phyloP scores from a whole-genome alignment of 2,329 filamentous ascomycete genomes.

The Fusarium mangiferae region DNA sequence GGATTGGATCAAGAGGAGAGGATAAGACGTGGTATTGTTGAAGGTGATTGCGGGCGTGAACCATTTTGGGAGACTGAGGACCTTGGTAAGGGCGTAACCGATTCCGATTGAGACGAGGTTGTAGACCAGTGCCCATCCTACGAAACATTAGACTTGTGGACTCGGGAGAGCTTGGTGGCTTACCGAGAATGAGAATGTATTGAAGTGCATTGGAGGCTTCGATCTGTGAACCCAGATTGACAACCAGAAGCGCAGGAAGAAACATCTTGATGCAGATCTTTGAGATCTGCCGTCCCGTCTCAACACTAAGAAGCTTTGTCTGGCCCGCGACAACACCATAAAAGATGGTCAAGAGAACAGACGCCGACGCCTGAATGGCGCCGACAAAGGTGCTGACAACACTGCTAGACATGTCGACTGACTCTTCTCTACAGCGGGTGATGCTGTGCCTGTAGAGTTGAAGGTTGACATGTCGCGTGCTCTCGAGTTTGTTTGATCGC shows the following conservation, averaged over 20 bases:
- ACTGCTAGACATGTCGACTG: constrained; percentile 17
- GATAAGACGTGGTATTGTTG: constrained; percentile 30
- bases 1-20: constrained; percentile 26
- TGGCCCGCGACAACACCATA: constrained; percentile 28
- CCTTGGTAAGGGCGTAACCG: constrained; percentile 20
- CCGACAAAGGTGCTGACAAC: constrained; percentile 23
- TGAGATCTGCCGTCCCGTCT: constrained; percentile 30
- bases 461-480: neutral
- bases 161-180: neutral
- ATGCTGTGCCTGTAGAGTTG: neutral
- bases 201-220: constrained; percentile 17
- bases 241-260: constrained; percentile 24
- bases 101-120: constrained; percentile 19
- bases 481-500: neutral
- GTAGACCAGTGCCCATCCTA: constrained; percentile 28
- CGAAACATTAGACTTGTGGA: neutral
- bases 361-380: constrained; percentile 34
- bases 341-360: constrained; percentile 28
- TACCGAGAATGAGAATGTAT: constrained; percentile 17
- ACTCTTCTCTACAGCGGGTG: neutral
- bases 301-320: constrained; percentile 24
- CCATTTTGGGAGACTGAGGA: constrained; percentile 24
- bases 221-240: constrained; percentile 28
- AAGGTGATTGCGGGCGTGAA: constrained; percentile 30
- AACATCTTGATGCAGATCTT: constrained; percentile 34